Percentiles rank a stretch among this genome's conserved stretches.
These are phyloP conservation scores for Pyrrhoderma noxium DNA, from an alignment of 1,284 basidiomycete genomes.

Conservation along the genomic window DNA sequence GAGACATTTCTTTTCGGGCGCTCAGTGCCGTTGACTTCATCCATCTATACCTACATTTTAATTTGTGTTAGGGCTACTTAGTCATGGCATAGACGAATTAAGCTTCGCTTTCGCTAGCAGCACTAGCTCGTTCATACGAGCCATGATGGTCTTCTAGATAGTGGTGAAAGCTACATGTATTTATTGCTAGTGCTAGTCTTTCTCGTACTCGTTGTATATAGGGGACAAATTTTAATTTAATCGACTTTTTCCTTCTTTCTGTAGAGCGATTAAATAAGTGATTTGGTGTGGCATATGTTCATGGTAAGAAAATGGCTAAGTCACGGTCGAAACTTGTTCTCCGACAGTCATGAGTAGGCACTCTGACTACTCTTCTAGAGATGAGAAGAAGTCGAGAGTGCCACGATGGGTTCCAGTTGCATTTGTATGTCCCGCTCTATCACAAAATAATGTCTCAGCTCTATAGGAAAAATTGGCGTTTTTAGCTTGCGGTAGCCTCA, in stretches of 20 bases:
- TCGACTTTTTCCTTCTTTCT: neutral
- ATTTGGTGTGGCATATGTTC: no score
- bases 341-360: constrained; percentile 6
- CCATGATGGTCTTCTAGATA: constrained; percentile 37
- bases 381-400: neutral
- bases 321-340: neutral
- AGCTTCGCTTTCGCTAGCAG: constrained; percentile 38
- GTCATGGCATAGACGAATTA: constrained; percentile 26
- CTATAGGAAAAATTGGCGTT: neutral
- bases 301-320: neutral
- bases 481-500: constrained; percentile 11
- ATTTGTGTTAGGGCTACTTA: constrained; percentile 25
- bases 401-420: constrained; percentile 16
- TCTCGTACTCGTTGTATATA: no score
- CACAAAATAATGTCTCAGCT: neutral
- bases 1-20: neutral
- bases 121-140: constrained; percentile 28
- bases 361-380: neutral
- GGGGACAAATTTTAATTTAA: neutral
- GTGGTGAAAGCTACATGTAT: constrained; percentile 34
- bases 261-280: no score
- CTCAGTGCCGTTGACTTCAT: constrained; percentile 25
- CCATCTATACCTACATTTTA: constrained; percentile 22
- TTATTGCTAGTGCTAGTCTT: no score
- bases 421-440: constrained; percentile 4